These are phyloP conservation scores for Golubevia sp. DNA, from an alignment of 1,284 basidiomycete species.

Conservation along the genomic window DNA sequence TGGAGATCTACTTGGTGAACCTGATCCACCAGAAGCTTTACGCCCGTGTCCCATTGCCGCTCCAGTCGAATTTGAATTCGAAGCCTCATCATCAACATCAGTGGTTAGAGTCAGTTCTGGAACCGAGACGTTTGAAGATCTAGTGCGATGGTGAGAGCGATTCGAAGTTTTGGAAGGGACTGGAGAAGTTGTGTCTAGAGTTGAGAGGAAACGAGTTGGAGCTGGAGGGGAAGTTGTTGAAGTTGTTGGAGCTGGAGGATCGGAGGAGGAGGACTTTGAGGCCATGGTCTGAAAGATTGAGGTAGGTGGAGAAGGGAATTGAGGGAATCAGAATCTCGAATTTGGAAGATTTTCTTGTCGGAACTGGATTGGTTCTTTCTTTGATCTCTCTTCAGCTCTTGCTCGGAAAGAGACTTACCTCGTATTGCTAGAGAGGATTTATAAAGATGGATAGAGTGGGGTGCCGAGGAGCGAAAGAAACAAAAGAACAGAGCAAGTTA, in stretches of 20 bases:
- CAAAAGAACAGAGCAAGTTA: background rate
- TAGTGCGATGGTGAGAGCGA: conserved; percentile 36
- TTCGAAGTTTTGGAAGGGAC: background rate
- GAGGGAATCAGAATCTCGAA: conserved; percentile 8
- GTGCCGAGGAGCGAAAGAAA: background rate
- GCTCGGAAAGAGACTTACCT: background rate
- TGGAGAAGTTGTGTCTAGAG: conserved; percentile 3
- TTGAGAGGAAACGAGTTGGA: background rate
- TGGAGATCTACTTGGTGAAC: conserved; percentile 9
- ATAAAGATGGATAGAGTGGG: conserved; percentile 4
- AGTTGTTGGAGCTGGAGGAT: conserved; percentile 3
- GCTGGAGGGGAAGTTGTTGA: background rate
- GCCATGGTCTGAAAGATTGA: conserved; percentile 16
- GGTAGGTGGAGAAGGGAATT: conserved; percentile 12
- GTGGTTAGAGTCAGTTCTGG: conserved; percentile 57
- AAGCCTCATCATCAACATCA: conserved; percentile 21
- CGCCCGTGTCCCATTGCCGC: conserved; percentile 13
- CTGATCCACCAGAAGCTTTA: conserved; percentile 19
- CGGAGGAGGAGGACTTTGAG: conserved; percentile 1
- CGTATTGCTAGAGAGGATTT: conserved; percentile 9
- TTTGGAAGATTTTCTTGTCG: too few species aligned
- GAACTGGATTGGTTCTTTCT: conserved; percentile 7
- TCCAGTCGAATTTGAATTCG: conserved; percentile 1
- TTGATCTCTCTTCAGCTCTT: background rate
- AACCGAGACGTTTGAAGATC: conserved; percentile 35